Evolutionary conservation across 768 basidiomycete species (phyloP), one percentile per base, ranked within the genome.

Genomic region (Agaricus subrufescens): DNA sequence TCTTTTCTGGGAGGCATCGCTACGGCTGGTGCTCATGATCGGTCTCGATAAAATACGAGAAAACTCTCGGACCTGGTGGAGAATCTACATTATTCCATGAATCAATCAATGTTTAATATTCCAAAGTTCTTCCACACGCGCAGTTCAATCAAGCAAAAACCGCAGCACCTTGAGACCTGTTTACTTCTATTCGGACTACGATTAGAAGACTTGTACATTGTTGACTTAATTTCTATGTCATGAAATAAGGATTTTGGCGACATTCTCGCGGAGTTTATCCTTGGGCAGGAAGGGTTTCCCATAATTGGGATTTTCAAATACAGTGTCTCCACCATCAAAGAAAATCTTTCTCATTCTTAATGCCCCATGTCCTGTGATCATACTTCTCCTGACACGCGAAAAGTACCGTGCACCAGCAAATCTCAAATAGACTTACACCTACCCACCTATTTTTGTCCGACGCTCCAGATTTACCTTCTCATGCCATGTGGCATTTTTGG

Each of bases 1-100:
- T 73, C 67, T 67, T 71, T 70, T 73, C 60, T 58, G 57, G 75
- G 86, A 89, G 83, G 87, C 72, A 75, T 80, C 85, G 84, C 84
- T 75, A 77, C 66, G 67, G 84, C 84, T 81, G 86, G 79, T 66
- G 76, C 86, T 79, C 87, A 89, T 83, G 87, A 89, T 71, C 23
- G 64, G 51, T 70, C 62, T 63, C 65, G 67, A 66, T 63, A 61
- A 57, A 60, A 60, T 60, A 66, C 64, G 58, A 73, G 69, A 66
- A 63, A 59, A 46, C 63, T 47, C 55, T 57, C 46, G 57, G 66
- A 58, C 61, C 54, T 60, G 67, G 62, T 65, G 62, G 66, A 49
- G 19, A 65, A 69, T 66, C 71, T 71, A 76, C 72, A 76, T 67
- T 19, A 57, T 48, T 40, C n/a, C 27, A 48, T 48, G 15, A 6